These are phyloP conservation scores for Artomyces pyxidatus DNA, from an alignment of 768 basidiomycete species.

Conservation along the genomic window DNA sequence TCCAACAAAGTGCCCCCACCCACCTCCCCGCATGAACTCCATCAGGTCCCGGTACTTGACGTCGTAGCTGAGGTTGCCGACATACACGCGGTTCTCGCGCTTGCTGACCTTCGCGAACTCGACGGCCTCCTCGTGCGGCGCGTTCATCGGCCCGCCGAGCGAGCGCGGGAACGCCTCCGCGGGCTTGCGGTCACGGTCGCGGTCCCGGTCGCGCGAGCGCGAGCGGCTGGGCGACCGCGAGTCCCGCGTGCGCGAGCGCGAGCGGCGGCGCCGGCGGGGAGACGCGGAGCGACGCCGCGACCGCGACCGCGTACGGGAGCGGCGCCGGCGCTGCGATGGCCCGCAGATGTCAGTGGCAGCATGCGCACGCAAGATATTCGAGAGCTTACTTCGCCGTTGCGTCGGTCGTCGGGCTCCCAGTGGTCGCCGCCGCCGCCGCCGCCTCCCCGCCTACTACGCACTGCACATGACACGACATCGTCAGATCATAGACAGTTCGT, in stretches of 20 bases:
- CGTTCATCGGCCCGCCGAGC: constrained; percentile 84
- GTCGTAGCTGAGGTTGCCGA: constrained; percentile 98
- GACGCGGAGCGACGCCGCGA: constrained; percentile 63
- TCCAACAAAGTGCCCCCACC: constrained; percentile 70
- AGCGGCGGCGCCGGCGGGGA: constrained; percentile 57
- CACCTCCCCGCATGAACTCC: constrained; percentile 99
- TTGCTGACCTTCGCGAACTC: constrained; percentile 96
- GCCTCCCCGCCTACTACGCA: constrained; percentile 34
- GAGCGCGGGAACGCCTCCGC: constrained; percentile 68
- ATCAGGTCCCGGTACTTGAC: constrained; percentile 98
- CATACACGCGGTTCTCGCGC: constrained; percentile 97
- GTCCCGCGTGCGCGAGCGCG: constrained; percentile 47
- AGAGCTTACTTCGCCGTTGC: constrained; percentile 58
- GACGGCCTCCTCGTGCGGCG: constrained; percentile 85
- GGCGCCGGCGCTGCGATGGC: constrained; percentile 12
- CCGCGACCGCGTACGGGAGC: constrained; percentile 56
- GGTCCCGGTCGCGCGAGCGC: constrained; percentile 47
- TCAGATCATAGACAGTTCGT: not conserved
- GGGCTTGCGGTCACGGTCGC: constrained; percentile 48
- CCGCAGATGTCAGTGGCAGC: not conserved
- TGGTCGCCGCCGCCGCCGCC: constrained; percentile 51
- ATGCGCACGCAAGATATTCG: not conserved
- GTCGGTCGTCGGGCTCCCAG: constrained; percentile 78
- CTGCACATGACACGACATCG: constrained; percentile 26
- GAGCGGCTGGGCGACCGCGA: constrained; percentile 61